A percentile compares a stretch with the other conserved stretches of the same genome.
These are phyloP conservation scores for Emergomyces africanus DNA, from an alignment of 2,329 filamentous ascomycete species.

Conservation along the genomic window DNA sequence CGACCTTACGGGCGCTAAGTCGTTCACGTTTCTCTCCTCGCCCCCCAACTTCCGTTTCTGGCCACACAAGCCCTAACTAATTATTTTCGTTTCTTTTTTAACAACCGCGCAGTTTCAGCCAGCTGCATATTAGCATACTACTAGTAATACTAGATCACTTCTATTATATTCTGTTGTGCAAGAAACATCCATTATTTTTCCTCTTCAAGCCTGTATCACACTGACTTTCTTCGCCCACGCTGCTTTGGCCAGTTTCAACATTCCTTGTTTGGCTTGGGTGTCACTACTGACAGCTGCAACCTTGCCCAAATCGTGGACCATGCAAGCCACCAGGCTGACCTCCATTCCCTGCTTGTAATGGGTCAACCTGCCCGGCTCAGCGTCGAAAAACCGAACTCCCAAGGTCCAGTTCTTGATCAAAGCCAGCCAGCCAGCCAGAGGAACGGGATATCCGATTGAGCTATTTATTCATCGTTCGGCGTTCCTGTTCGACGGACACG, in stretches of 20 bases:
- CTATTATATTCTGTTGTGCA: neutral
- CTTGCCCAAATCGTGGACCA: neutral
- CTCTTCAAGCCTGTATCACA: neutral
- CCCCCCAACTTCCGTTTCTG: neutral
- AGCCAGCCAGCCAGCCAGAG: conserved; percentile 1
- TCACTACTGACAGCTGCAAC: conserved; percentile 3
- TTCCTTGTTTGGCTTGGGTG: neutral
- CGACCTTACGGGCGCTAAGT: neutral
- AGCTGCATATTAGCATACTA: neutral
- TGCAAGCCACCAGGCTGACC: neutral
- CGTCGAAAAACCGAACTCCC: neutral
- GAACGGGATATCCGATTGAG: neutral
- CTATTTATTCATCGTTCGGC: neutral
- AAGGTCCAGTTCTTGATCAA: neutral
- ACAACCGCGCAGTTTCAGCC: neutral
- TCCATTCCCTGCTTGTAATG: neutral
- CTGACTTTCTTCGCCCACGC: neutral
- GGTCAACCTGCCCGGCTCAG: neutral
- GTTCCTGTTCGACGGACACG: neutral
- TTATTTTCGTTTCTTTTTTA: neutral
- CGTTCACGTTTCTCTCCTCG: neutral
- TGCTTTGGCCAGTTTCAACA: neutral
- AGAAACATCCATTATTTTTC: neutral
- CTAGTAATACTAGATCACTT: no score
- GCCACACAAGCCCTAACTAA: neutral